Evolutionary conservation across 305 asterid species (phyloP).

Genomic region (Withania somnifera): DNA sequence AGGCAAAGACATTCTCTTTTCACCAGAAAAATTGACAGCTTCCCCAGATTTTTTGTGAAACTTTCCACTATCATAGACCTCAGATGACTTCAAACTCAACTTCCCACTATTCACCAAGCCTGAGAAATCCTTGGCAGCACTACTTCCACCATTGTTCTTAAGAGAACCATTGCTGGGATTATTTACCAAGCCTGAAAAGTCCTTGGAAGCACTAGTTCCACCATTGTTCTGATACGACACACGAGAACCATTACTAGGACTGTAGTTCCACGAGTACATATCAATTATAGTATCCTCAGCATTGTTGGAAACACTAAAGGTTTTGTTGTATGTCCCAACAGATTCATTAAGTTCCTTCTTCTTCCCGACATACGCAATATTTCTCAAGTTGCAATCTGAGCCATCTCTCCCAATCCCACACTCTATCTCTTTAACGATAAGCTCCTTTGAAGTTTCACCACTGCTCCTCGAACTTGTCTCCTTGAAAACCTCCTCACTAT

Average conservation of each 20-base stretch:
- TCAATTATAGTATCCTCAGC: slow-evolving; percentile 49
- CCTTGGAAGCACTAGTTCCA: slow-evolving; percentile 14
- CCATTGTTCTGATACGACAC: slow-evolving; percentile 27
- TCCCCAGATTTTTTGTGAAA: slow-evolving; percentile 22
- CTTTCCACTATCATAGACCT: slow-evolving; percentile 24
- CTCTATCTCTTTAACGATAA: slow-evolving; percentile 63
- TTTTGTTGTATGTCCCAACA: slow-evolving; percentile 35
- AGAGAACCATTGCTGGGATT: slow-evolving; percentile 30
- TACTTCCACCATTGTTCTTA: slow-evolving; percentile 23
- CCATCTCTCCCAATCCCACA: slow-evolving; percentile 36
- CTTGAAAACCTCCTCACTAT: slow-evolving; percentile 20
- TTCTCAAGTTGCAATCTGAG: slow-evolving; percentile 34
- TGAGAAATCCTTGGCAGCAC: slow-evolving; percentile 18
- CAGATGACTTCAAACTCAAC: slow-evolving; percentile 20
- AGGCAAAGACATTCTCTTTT: slow-evolving; percentile 30
- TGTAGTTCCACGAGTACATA: slow-evolving; percentile 32
- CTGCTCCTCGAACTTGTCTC: slow-evolving; percentile 26
- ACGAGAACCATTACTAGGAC: slow-evolving; percentile 29
- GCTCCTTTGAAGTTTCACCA: slow-evolving; percentile 43
- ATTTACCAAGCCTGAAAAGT: slow-evolving; percentile 20
- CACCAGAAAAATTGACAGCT: slow-evolving; percentile 28
- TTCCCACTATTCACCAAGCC: slow-evolving; percentile 38
- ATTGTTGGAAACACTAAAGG: slow-evolving; percentile 31
- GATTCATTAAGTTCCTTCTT: slow-evolving; percentile 23
- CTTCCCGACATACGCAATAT: slow-evolving; percentile 18